Percentiles rank a stretch among this genome's conserved stretches.
Conservation (phyloP, 805 yeast genomes). For the Cyberlindnera xishuangbannaensis region DNA sequence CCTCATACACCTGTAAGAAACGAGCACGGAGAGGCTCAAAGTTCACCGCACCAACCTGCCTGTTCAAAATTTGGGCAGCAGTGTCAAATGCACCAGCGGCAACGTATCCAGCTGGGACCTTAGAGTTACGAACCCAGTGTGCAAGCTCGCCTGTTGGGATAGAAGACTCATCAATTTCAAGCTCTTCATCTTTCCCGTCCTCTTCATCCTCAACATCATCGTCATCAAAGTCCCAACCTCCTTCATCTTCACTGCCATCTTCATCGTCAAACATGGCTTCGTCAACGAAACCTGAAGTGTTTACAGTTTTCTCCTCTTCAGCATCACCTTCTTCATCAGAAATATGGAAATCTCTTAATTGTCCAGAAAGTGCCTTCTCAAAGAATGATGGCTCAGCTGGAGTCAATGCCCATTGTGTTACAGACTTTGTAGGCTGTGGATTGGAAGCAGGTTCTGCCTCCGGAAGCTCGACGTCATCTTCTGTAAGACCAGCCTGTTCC, state of each 20-base stretch:
- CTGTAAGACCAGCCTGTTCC: conserved; percentile 60
- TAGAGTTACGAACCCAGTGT: conserved; percentile 83
- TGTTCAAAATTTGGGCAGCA: conserved; percentile 86
- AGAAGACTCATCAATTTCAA: conserved; percentile 28
- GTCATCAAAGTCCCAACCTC: conserved; percentile 79
- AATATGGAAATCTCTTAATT: conserved; percentile 57
- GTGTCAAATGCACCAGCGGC: conserved; percentile 97
- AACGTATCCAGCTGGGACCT: conserved; percentile 84
- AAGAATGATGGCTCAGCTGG: conserved; percentile 70
- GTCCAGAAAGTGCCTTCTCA: conserved; percentile 78
- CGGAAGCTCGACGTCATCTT: conserved; percentile 61
- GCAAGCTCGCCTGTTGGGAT: conserved; percentile 47
- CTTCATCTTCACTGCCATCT: conserved; percentile 40
- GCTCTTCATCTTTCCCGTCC: conserved; percentile 48
- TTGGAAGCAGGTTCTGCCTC: conserved; percentile 37
- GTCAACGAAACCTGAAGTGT: conserved; percentile 21
- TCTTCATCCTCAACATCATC: conserved; percentile 68
- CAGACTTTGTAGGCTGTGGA: conserved; percentile 44
- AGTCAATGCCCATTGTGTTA: conserved; percentile 76
- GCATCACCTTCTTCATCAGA: conserved; percentile 38
- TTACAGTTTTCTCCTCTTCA: conserved; percentile 20
- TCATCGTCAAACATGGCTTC: conserved; percentile 39
- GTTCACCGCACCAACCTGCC: conserved; percentile 80
- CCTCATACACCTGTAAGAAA: conserved; percentile 78
- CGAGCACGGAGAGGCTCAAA: conserved; percentile 84